Percentiles rank a stretch among this genome's conserved stretches.
phyloP scores from a whole-genome alignment of 495 filamentous ascomycete genomes.

The Lophium mytilinum region DNA sequence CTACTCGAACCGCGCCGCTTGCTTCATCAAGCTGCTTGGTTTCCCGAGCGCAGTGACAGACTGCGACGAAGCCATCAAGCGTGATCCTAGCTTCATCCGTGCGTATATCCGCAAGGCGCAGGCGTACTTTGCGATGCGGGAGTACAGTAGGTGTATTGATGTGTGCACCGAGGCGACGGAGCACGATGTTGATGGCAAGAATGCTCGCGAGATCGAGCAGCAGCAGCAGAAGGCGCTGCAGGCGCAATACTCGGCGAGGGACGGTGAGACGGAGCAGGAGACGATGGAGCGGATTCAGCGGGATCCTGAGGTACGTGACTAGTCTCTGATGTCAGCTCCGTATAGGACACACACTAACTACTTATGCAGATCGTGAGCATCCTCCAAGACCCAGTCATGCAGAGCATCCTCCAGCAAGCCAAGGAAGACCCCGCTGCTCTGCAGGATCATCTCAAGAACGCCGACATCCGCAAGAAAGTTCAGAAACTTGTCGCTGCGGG shows the following conservation, averaged over 20 bases:
- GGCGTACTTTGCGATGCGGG: slow-evolving; percentile 89
- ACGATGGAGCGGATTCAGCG: slow-evolving; percentile 84
- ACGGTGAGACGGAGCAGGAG: slow-evolving; percentile 95
- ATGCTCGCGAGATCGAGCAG: slow-evolving; percentile 82
- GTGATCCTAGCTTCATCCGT: slow-evolving; percentile 86
- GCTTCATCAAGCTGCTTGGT: slow-evolving; percentile 89
- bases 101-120: slow-evolving; percentile 94
- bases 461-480: slow-evolving; percentile 71
- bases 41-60: slow-evolving; percentile 91
- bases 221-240: slow-evolving; percentile 91
- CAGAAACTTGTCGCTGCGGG: slow-evolving; percentile 89
- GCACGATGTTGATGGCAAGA: slow-evolving; percentile 67
- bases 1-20: slow-evolving; percentile 94
- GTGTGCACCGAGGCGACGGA: slow-evolving; percentile 70
- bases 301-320: slow-evolving; percentile 74
- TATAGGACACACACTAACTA: neutral
- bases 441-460: slow-evolving; percentile 94
- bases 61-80: slow-evolving; percentile 84
- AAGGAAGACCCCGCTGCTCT: slow-evolving; percentile 87
- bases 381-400: slow-evolving; percentile 93
- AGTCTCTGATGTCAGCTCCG: neutral
- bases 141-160: slow-evolving; percentile 90
- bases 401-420: slow-evolving; percentile 91
- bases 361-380: slow-evolving; percentile 68
- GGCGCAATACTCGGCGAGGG: slow-evolving; percentile 77